A percentile compares a stretch with the other conserved stretches of the same genome.
Conservation (phyloP, 768 basidiomycete species). For the Pleurotus pulmonarius region DNA sequence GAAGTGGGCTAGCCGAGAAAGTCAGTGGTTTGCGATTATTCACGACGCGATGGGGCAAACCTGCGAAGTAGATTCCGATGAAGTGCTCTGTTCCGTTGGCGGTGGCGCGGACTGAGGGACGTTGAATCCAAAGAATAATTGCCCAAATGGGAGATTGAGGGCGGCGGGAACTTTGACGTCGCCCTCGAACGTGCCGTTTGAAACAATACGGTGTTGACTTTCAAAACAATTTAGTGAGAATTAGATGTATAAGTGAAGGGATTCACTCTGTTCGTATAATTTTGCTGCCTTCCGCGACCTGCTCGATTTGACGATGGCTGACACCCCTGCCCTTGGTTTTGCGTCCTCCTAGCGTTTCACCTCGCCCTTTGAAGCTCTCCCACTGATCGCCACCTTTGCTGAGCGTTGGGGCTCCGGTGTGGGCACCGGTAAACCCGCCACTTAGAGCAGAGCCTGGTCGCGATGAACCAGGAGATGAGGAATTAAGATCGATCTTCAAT, state of each 20-base stretch:
- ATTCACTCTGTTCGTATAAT: conserved; percentile 90
- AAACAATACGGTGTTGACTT: conserved; percentile 82
- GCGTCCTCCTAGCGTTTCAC: conserved; percentile 85
- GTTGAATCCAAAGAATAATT: conserved; percentile 96
- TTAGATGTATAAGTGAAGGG: not conserved
- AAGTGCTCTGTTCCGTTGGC: conserved; percentile 21
- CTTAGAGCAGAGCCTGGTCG: conserved; percentile 73
- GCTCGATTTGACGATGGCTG: conserved; percentile 76
- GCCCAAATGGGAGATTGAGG: conserved; percentile 86
- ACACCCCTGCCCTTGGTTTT: conserved; percentile 96
- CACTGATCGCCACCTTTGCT: conserved; percentile 80
- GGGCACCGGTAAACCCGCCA: conserved; percentile 59
- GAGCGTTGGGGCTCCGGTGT: conserved; percentile 43
- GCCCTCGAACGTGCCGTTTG: conserved; percentile 71
- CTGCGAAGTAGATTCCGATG: conserved; percentile 26
- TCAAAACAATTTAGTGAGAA: conserved; percentile 13
- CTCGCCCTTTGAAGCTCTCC: conserved; percentile 96
- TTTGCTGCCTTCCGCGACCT: conserved; percentile 76
- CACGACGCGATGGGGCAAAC: conserved; percentile 12
- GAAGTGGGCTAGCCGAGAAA: conserved; percentile 33
- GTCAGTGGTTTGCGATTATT: conserved; percentile 5
- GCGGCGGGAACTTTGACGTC: conserved; percentile 84
- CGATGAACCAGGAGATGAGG: conserved; percentile 82
- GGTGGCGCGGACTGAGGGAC: conserved; percentile 65
- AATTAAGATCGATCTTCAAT: conserved; percentile 89